Evolutionary conservation across 306 rosid species (phyloP), one percentile per base, ranked within the genome.

Genomic region (Cucumis hystrix): DNA sequence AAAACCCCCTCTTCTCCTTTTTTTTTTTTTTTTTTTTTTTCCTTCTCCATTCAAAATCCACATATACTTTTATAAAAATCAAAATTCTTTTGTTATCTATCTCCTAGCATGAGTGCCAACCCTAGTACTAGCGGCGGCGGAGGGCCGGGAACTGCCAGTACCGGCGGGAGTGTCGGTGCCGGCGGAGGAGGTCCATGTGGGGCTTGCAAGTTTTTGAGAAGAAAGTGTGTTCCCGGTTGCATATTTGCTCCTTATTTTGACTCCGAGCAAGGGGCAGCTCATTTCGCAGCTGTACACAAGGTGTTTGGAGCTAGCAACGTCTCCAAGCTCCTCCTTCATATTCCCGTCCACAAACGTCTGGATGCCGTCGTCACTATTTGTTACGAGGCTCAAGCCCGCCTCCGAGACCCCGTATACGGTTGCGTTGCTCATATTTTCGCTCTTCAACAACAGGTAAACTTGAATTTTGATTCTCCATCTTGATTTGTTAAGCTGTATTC

Each of bases 271-370:
- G 97, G 98, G 0, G 95, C 95, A 0, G 82, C 91, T 0, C 97
- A 94, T 49, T 94, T 94, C 67, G 97, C 98, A 1, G 96, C 97
- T 2, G 98, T 94, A 49, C 98, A 94, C 40, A 94, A 90, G 86
- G 95, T 94, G 51, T 94, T 94, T 54, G 98, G 98, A 2, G 98
- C 98, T 1, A 94, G 97, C 74, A 94, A 94, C n/a, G 97, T 94
- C 58, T 94, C 97, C 0, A 94, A 94, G 83, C 82, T 94, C 41
- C 96, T 94, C 9, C 86, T 69, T 10, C 92, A 84, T 41, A 90
- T 94, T 52, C 98, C 97, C 28, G 88, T 83, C 5, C 92, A 88
- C 40, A 89, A 87, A 79, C 86, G 98, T 56, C 90, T 86, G 6
- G 98, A 91, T 67, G 96, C 98, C 1, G 98, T 94, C 18, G 88